Evolutionary conservation across 2,329 filamentous ascomycete genomes (phyloP), one percentile per base, ranked within the genome.

Genomic region (Beauveria sp.): DNA sequence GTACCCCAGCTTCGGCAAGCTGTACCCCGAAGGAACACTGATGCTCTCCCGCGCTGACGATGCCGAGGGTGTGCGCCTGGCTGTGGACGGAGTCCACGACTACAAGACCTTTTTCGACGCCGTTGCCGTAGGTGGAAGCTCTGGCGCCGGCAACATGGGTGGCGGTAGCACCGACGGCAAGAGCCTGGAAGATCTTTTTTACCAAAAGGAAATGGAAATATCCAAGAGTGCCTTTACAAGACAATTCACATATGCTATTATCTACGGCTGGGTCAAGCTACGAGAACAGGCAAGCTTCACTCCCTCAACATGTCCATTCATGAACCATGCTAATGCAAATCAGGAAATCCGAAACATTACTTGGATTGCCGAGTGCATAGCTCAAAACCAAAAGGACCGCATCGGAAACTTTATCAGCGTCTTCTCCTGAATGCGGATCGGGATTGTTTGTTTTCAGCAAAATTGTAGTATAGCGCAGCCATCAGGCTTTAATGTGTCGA

Each of bases 331-430:
- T 70, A 28, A 46, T 5, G 22, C 22, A 3, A 22, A 7, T 3
- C 65, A 98, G 93, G 95, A 99, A 89, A 97, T 98, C 70, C 90
- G 95, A 67, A 99, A 99, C 77, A 96, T 99, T 72, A 98, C 95
- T 57, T 99, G 95, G 95, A 99, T 99, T 75, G 89, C 95, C 24
- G 95, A 99, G 77, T 99, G 95, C 79, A 99, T 99, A 83, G 95
- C 95, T 61, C 95, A 99, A 79, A 97, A 96, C 80, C 95, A 99
- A 78, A 99, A 99, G 81, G 95, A 99, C 77, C 87, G 95, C 73
- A 98, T 99, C 74, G 90, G 91, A 69, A 99, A 98, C 79, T 99
- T 96, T 77, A 99, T 99, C 75, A 96, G 92, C 77, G 95, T 98
- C 65, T 99, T 78, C 96, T 77, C 83, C 68, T 62, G n/a, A 58